A percentile compares a stretch with the other conserved stretches of the same genome.
Conservation (phyloP, 306 rosid genomes). For the Fragaria nilgerrensis region DNA sequence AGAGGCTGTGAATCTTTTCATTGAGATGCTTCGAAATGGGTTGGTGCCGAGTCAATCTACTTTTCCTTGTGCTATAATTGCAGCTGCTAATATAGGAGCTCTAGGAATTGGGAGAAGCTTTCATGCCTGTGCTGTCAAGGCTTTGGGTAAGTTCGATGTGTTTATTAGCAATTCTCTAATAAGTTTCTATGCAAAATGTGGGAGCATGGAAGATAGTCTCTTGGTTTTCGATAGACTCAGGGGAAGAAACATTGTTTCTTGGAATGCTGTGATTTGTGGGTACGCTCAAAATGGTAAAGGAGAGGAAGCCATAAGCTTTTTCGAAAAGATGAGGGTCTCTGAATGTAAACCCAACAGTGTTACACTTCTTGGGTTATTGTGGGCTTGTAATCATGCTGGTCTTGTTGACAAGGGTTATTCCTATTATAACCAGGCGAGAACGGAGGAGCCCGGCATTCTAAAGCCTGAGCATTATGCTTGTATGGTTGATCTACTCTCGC, state of each 20-base stretch:
- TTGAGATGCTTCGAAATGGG: slow-evolving; percentile 68
- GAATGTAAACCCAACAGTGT: slow-evolving; percentile 56
- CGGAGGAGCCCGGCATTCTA: slow-evolving; percentile 43
- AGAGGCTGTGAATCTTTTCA: slow-evolving; percentile 64
- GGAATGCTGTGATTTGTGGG: slow-evolving; percentile 88
- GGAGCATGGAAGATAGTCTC: slow-evolving; percentile 75
- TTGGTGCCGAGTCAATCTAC: slow-evolving; percentile 65
- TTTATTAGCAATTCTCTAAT: slow-evolving; percentile 69
- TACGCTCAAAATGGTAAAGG: slow-evolving; percentile 92
- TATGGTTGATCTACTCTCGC: slow-evolving; percentile 78
- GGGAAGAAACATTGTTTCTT: slow-evolving; percentile 62
- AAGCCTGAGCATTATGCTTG: slow-evolving; percentile 92
- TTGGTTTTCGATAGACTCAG: slow-evolving; percentile 49
- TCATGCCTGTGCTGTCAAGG: slow-evolving; percentile 80
- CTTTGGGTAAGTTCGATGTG: slow-evolving; percentile 61
- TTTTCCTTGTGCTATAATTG: slow-evolving; percentile 72
- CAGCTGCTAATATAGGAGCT: slow-evolving; percentile 73
- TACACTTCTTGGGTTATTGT: slow-evolving; percentile 73
- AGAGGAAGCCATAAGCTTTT: slow-evolving; percentile 63
- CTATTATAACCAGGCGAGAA: slow-evolving; percentile 57
- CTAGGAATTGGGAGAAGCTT: slow-evolving; percentile 73
- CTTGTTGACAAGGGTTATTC: slow-evolving; percentile 66
- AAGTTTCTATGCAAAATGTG: slow-evolving; percentile 84
- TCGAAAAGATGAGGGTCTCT: slow-evolving; percentile 46
- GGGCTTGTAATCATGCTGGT: slow-evolving; percentile 93